phyloP scores from a whole-genome alignment of 176 grass and related monocot genomes.

The Hyparrhenia diplandra region DNA sequence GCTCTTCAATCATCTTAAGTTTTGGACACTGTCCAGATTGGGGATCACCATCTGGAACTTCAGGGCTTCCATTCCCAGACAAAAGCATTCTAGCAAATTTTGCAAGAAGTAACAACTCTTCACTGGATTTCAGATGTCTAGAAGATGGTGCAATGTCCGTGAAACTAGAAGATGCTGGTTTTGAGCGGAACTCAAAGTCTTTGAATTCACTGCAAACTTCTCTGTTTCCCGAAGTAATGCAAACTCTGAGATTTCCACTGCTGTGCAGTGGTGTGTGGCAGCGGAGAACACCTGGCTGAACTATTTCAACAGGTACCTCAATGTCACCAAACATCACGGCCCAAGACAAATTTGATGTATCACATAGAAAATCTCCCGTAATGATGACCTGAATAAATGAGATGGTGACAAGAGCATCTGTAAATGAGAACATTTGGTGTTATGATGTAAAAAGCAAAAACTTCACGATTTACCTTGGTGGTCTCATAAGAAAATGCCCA shows the following conservation, averaged over 20 bases:
- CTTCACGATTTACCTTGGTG: constrained; percentile 67
- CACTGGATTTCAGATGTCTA: constrained; percentile 35
- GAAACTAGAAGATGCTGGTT: constrained; percentile 29
- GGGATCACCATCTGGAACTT: constrained; percentile 21
- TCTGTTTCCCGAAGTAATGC: constrained; percentile 73
- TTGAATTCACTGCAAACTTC: constrained; percentile 81
- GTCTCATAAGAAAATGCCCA: constrained; percentile 87
- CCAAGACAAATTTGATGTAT: constrained; percentile 47
- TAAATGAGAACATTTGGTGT: constrained; percentile 22
- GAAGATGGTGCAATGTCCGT: constrained; percentile 29
- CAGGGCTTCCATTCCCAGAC: constrained; percentile 32
- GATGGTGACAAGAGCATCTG: neutral
- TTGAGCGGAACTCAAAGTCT: constrained; percentile 83
- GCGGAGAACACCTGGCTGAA: constrained; percentile 85
- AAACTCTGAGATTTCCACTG: constrained; percentile 61
- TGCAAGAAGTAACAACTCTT: constrained; percentile 71
- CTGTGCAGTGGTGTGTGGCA: constrained; percentile 71
- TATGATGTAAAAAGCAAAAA: neutral
- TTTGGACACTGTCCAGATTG: constrained; percentile 36
- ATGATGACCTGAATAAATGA: constrained; percentile 72
- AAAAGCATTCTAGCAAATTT: constrained; percentile 73
- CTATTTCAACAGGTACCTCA: constrained; percentile 74
- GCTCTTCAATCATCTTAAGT: constrained; percentile 37
- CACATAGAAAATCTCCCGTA: constrained; percentile 83
- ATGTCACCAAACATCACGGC: constrained; percentile 77